A percentile compares a stretch with the other conserved stretches of the same genome.
Conservation (phyloP, 1,139 yeast genomes). For the Taiozyma sp. region DNA sequence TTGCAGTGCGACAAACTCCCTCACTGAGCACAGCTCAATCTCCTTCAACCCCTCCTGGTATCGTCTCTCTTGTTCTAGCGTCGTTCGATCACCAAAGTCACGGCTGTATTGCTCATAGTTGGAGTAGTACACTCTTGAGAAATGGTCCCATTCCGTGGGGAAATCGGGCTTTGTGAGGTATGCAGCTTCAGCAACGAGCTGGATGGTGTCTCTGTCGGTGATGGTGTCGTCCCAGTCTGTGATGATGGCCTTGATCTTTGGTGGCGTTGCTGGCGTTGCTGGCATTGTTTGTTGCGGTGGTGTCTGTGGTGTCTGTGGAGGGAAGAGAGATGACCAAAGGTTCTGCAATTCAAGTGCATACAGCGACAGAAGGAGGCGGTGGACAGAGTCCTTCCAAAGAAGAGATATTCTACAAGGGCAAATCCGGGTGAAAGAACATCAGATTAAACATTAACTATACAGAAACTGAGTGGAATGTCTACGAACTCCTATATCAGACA, state of each 20-base stretch:
- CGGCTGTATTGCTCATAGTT: constrained; percentile 29
- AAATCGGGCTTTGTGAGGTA: constrained; percentile 34
- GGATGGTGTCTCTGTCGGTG: constrained; percentile 52
- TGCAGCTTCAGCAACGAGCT: constrained; percentile 45
- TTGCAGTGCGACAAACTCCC: constrained; percentile 34
- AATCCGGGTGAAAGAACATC: neutral
- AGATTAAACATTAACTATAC: neutral
- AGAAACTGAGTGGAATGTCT: constrained; percentile 7
- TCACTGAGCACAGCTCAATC: constrained; percentile 48
- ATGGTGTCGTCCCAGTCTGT: constrained; percentile 74
- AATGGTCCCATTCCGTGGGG: constrained; percentile 39
- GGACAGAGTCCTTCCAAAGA: no score
- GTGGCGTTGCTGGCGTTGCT: constrained; percentile 1
- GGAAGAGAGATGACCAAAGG: neutral
- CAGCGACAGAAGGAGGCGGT: no score
- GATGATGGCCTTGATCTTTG: constrained; percentile 27
- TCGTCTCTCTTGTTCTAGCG: constrained; percentile 33
- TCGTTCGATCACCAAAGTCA: constrained; percentile 22
- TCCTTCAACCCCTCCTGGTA: constrained; percentile 40
- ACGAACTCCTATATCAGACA: constrained; percentile 26
- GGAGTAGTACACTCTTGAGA: constrained; percentile 38
- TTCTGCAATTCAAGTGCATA: neutral
- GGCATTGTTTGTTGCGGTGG: neutral
- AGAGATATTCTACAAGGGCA: no score
- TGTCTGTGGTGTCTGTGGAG: neutral